Evolutionary conservation across 2,329 filamentous ascomycete genomes (phyloP).

Genomic region (Trichoderma citrinoviride): DNA sequence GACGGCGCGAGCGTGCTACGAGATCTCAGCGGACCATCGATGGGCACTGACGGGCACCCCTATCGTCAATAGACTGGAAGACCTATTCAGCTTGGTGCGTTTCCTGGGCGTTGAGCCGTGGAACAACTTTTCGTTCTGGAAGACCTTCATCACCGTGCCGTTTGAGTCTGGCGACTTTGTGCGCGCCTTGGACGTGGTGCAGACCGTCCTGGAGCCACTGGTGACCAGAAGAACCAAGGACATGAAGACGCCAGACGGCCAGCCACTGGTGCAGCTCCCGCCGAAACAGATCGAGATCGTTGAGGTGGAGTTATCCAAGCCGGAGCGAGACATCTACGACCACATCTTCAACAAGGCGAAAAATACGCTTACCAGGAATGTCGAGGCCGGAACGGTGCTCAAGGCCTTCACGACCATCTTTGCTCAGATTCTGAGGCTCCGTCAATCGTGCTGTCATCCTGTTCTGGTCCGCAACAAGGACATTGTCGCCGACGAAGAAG

Average conservation of each 20-base stretch:
- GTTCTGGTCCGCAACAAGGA: conserved; percentile 81
- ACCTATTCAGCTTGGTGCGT: conserved; percentile 87
- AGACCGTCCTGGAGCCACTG: conserved; percentile 93
- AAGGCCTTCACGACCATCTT: conserved; percentile 98
- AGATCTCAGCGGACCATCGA: conserved; percentile 77
- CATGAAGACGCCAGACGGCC: conserved; percentile 89
- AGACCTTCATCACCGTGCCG: conserved; percentile 95
- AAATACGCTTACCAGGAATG: conserved; percentile 77
- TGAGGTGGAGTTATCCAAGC: conserved; percentile 76
- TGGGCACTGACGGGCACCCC: conserved; percentile 96
- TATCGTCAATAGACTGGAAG: conserved; percentile 93
- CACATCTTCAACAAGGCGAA: conserved; percentile 83
- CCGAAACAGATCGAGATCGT: conserved; percentile 81
- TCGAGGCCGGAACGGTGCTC: conserved; percentile 88
- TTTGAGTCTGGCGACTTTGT: conserved; percentile 96
- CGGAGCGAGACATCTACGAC: conserved; percentile 89
- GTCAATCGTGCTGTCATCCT: conserved; percentile 93
- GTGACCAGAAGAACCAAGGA: conserved; percentile 94
- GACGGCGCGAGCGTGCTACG: conserved; percentile 92
- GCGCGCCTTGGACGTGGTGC: conserved; percentile 90
- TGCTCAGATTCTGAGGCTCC: conserved; percentile 87
- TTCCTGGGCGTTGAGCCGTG: conserved; percentile 95
- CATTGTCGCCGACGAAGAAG: conserved; percentile 82
- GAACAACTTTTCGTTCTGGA: conserved; percentile 99
- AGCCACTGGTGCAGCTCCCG: conserved; percentile 73